Percentiles rank a stretch among this genome's conserved stretches.
These are phyloP conservation scores for Lomentospora prolificans DNA, from an alignment of 2,329 filamentous ascomycete species.

Conservation along the genomic window DNA sequence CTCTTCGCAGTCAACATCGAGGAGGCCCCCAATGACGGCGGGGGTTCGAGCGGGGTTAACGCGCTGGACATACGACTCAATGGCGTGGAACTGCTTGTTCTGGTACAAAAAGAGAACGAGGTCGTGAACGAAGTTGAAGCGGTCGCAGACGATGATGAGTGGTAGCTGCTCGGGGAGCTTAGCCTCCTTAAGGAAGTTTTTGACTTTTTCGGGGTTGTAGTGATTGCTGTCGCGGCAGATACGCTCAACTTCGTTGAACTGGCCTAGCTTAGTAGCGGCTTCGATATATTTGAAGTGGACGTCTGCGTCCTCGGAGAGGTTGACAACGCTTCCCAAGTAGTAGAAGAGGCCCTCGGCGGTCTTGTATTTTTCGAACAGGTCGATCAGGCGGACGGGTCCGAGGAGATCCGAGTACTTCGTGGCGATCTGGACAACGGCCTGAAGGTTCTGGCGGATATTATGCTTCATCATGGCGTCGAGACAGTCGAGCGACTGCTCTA, in stretches of 20 bases:
- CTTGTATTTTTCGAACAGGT: slow-evolving; percentile 94
- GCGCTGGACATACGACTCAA: slow-evolving; percentile 94
- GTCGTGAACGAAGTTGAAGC: slow-evolving; percentile 98
- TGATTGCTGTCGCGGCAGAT: slow-evolving; percentile 89
- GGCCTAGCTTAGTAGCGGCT: slow-evolving; percentile 84
- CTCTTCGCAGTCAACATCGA: slow-evolving; percentile 97
- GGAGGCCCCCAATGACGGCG: slow-evolving; percentile 81
- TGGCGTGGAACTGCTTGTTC: slow-evolving; percentile 98
- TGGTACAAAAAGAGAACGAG: slow-evolving; percentile 95
- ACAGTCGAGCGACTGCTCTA: slow-evolving; percentile 90
- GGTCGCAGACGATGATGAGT: slow-evolving; percentile 95
- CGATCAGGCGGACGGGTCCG: slow-evolving; percentile 77
- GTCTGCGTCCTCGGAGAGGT: slow-evolving; percentile 87
- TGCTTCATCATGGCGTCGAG: slow-evolving; percentile 91
- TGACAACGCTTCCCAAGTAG: slow-evolving; percentile 96
- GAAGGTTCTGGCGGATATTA: slow-evolving; percentile 95
- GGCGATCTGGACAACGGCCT: slow-evolving; percentile 87
- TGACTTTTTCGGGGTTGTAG: slow-evolving; percentile 90
- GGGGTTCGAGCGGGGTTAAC: slow-evolving; percentile 89
- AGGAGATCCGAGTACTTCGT: slow-evolving; percentile 97
- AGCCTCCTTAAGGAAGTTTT: slow-evolving; percentile 98
- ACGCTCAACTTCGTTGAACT: slow-evolving; percentile 92
- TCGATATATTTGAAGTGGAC: slow-evolving; percentile 99
- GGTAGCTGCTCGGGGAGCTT: slow-evolving; percentile 86
- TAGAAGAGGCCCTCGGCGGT: slow-evolving; percentile 96